Conservation (phyloP, 2,329 filamentous ascomycete species). For the Ophiocordyceps camponoti-rufipedis region DNA sequence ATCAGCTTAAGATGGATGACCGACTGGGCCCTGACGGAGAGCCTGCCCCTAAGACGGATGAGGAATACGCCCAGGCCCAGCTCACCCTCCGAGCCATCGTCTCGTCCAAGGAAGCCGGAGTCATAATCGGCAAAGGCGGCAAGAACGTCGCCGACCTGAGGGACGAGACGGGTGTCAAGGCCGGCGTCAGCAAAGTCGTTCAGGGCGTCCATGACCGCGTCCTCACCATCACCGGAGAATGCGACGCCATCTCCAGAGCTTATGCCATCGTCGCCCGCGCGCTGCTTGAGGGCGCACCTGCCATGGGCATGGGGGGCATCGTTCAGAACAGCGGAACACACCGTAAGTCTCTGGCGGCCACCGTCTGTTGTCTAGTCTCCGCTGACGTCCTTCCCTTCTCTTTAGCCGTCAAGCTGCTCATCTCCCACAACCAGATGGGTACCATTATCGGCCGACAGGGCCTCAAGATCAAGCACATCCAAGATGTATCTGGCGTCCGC, state of each 20-base stretch:
- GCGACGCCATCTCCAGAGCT: slow-evolving; percentile 76
- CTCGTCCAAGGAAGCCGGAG: slow-evolving; percentile 94
- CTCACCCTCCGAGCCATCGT: slow-evolving; percentile 94
- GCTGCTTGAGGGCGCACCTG: slow-evolving; percentile 78
- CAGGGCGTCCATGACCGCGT: slow-evolving; percentile 95
- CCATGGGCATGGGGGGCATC: slow-evolving; percentile 90
- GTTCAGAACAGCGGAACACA: slow-evolving; percentile 80
- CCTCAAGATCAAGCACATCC: slow-evolving; percentile 98
- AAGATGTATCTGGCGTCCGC: slow-evolving; percentile 87
- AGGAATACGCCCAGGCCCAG: slow-evolving; percentile 86
- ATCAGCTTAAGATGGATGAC: slow-evolving; percentile 49
- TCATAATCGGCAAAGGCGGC: slow-evolving; percentile 96
- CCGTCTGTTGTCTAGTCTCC: not conserved
- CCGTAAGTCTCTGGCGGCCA: slow-evolving; percentile 34
- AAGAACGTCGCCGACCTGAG: slow-evolving; percentile 96
- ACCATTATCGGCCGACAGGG: slow-evolving; percentile 96
- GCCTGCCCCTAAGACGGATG: slow-evolving; percentile 74
- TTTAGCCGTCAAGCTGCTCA: slow-evolving; percentile 85
- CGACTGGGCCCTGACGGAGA: slow-evolving; percentile 58
- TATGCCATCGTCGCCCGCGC: slow-evolving; percentile 88
- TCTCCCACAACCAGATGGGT: slow-evolving; percentile 99
- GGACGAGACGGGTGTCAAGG: slow-evolving; percentile 95
- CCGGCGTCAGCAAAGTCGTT: slow-evolving; percentile 96
- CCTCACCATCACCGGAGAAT: slow-evolving; percentile 79
- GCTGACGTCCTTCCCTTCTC: slow-evolving; percentile 4